Base-by-base conservation (phyloP, 140 eudicot genomes). In the Flaveria floridana region DNA sequence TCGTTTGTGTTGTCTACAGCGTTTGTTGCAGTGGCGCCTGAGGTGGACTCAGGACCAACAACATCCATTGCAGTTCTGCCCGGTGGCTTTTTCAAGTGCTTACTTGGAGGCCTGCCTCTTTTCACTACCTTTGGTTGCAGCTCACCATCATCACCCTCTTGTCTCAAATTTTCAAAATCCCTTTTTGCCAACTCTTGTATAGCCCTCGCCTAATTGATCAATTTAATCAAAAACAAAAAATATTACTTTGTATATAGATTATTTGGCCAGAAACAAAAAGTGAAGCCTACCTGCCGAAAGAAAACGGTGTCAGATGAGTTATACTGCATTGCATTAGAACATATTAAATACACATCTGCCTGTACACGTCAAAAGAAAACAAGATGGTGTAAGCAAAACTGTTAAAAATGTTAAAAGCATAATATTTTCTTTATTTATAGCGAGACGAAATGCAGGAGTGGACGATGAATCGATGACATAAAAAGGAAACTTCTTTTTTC, bases 281-380 rank as follows among this genome's bases (percentile, higher is more conserved):
- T 2, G 1, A 56, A 44, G 9, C 72, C 19, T 70, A 94, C 99
- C 97, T 94, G 99, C 15, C 97, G 91, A 67, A 80, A 87, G 88
- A 82, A 94, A 56, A 94, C 79, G 0, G 99, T 86, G 70, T 84
- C 87, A 5, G 90, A 83, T 30, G 95, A 78, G 86, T 94, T 94
- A 75, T 90, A 94, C 83, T 83, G 87, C 99, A 91, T 91, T 63
- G 99, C 99, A 56, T 94, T 94, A 16, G 97, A 87, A 77, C 95
- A 88, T 52, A 94, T 88, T 72, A 94, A 79, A 50, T 41, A 66
- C 52, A 94, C 87, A 76, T 94, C 99, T 58, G 96, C 94, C 99
- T 94, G 96, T 77, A 84, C 12, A 66, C 63, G 66, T 2, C 14
- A 61, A 20, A 69, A 66, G 20, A 30, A 57, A 42, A 66, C 59